Base-by-base conservation (phyloP, 108 stramenopile species). In the Cyclostephanos tholiformis region DNA sequence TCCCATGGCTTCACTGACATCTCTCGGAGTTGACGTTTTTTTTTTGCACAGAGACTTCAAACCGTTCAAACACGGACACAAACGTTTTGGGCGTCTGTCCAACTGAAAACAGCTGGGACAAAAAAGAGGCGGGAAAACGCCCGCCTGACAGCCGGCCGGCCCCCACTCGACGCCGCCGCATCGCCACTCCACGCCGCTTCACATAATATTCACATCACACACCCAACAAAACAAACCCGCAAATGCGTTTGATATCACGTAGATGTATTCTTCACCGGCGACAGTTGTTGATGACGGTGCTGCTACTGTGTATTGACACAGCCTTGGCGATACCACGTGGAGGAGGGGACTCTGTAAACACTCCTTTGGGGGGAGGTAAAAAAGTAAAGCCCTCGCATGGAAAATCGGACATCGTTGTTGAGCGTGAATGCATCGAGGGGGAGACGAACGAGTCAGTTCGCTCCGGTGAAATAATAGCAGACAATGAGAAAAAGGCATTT, bases 251-350 rank as follows among this genome's bases (percentile, higher is more conserved):
- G 20, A 25, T 5, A 25, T 14, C 7, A 53, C 19, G 52, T 7
- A 14, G 6, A 25, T 25, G 6, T 53, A n/a, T n/a, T 25, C 52
- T 53, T 53, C 52, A 26, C 26, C 53, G 26, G 25, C 53, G 26
- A 27, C 53, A 12, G 9, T 26, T 55, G 26, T 46, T 27, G 53
- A 27, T 55, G 23, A 25, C 13, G 53, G 12, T 55, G 23, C 23
- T 27, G 53, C 26, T 55, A 20, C 23, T 55, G 11, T 55, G 1
- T 25, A 5, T 27, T 5, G 23, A 0, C 25, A 26, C 53, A 55
- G 53, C 25, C 26, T 55, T 27, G 53, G 23, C 53, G 14, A 13
- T 16, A 55, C 53, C 53, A 55, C 53, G 53, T 12, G 53, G 53
- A 55, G 53, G 53, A 55, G 53, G 0, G 2, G 52, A 53, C 7